Percentiles rank a stretch among this genome's conserved stretches.
phyloP scores from a whole-genome alignment of 129 eudicot species.

The Lactuca sativa region DNA sequence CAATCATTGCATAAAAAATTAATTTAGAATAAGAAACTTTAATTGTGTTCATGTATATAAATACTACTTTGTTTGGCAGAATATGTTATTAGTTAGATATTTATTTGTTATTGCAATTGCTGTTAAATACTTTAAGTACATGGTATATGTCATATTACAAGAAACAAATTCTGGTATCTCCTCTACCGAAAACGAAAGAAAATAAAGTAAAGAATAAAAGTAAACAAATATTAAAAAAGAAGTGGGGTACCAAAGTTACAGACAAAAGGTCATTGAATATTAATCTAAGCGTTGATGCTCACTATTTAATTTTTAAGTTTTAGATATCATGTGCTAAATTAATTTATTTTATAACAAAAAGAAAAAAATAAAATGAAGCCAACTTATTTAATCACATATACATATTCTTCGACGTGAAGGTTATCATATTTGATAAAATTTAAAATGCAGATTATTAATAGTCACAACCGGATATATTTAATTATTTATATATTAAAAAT shows the following conservation, averaged over 20 bases:
- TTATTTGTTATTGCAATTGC: not conserved
- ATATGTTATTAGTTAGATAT: conserved; percentile 6
- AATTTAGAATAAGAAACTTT: conserved; percentile 1
- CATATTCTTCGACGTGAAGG: conserved; percentile 1
- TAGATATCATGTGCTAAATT: conserved; percentile 16
- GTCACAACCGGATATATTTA: too few species aligned
- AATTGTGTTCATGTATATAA: not conserved
- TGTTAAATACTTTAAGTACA: not conserved
- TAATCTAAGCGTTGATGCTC: conserved; percentile 17
- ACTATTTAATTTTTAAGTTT: conserved; percentile 9
- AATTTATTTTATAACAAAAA: not conserved
- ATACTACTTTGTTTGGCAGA: not conserved
- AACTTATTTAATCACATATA: not conserved
- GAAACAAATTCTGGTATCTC: conserved; percentile 23
- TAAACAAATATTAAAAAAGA: not conserved
- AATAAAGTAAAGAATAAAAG: conserved; percentile 1
- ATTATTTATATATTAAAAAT: too few species aligned
- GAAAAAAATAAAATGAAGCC: not conserved
- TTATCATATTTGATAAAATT: not conserved
- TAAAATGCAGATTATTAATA: too few species aligned
- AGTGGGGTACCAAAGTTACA: not conserved
- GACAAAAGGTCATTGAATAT: not conserved
- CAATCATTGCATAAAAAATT: not conserved
- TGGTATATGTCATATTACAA: conserved; percentile 18
- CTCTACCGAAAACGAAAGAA: conserved; percentile 8